phyloP scores from a whole-genome alignment of 768 basidiomycete genomes.

The Suillus ampliporus region DNA sequence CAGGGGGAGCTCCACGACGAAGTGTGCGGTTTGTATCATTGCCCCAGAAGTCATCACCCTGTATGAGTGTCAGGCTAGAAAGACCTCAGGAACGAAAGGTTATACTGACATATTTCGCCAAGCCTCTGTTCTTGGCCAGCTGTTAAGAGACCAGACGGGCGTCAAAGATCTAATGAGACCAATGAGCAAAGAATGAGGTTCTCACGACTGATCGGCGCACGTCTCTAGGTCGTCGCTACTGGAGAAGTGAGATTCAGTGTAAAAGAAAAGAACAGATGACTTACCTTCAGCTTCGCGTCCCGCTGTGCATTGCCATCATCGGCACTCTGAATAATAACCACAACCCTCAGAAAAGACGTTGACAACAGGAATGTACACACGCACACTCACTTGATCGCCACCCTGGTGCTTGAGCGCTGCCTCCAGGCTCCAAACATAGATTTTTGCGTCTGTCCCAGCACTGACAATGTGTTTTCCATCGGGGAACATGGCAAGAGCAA shows the following conservation, averaged over 20 bases:
- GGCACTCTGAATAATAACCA: neutral
- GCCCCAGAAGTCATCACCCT: neutral
- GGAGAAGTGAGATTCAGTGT: neutral
- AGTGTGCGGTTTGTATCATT: neutral
- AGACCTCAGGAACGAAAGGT: neutral
- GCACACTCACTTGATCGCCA: neutral
- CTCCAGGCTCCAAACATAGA: constrained; percentile 83
- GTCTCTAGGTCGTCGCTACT: neutral
- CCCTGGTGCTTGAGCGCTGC: neutral
- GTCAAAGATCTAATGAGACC: neutral
- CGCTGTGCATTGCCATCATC: too few species aligned
- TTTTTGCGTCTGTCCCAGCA: constrained; percentile 74
- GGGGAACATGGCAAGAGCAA: constrained; percentile 74
- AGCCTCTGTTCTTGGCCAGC: neutral
- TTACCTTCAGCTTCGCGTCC: neutral
- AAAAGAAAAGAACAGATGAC: neutral
- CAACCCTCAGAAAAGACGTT: neutral
- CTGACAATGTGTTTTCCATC: constrained; percentile 84
- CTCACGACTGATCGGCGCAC: neutral
- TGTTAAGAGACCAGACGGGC: neutral
- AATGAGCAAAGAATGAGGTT: neutral
- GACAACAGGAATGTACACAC: neutral
- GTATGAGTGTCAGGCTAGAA: neutral
- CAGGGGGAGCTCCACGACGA: neutral
- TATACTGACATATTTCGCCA: neutral